Base-by-base conservation (phyloP, 306 rosid species). In the Quercus wislizeni region DNA sequence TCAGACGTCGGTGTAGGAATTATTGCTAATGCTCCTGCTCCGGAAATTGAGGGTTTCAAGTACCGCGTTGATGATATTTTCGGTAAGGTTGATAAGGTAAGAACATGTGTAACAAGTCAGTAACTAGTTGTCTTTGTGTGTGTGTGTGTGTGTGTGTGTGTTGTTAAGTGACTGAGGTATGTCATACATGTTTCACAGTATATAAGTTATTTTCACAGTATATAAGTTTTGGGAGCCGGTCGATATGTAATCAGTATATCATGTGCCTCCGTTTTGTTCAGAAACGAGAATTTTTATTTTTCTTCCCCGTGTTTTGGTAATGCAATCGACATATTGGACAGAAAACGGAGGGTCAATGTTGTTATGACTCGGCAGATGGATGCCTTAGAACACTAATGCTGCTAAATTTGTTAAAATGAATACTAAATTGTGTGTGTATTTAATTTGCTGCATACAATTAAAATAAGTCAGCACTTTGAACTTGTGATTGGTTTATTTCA, bases 1-100 rank as follows among this genome's bases (percentile, higher is more conserved):
- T 75, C 86, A 4, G 82, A 79, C 35, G 75, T 27, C 25, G 82
- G 68, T 13, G 11, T 64, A 18, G 87, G 75, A 64, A 75, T 69
- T 54, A 10, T 68, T 68, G 73, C 74, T 62, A 49, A 76, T 30
- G 74, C 55, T 51, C 69, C 74, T 78, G 76, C 6, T 55, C 68
- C 57, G 61, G 89, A 87, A 80, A 74, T 80, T 51, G 92, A 86
- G 76, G 83, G 82, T 73, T 90, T 83, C 73, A 82, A 78, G 78
- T 81, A 82, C 55, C 87, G 84, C 1, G 93, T 89, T 54, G 89
- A 89, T 11, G 87, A 85, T 12, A 86, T 92, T 2, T 77, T 80
- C 23, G 81, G 68, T 2, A 85, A 89, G 69, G 97, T 90, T 80
- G 93, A 87, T 38, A 83, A 83, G 93, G 95, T 86, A 81, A 76